Conservation (phyloP, 2,329 filamentous ascomycete genomes). For the Cercospora zeina region DNA sequence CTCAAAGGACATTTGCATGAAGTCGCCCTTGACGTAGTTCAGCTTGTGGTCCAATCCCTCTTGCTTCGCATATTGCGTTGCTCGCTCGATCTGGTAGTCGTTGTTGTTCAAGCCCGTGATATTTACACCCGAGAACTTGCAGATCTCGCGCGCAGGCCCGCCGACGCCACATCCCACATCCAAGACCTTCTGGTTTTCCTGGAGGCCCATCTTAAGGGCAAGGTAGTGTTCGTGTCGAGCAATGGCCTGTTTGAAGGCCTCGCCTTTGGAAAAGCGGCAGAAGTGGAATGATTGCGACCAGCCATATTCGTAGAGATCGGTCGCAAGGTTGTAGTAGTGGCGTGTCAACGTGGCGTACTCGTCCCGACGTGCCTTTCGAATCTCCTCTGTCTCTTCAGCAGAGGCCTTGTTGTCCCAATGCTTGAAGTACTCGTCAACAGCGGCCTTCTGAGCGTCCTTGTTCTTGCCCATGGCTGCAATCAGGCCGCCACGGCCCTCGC, state of each 20-base stretch:
- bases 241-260: constrained; percentile 87
- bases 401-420: constrained; percentile 87
- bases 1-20: constrained; percentile 98
- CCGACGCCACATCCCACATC: constrained; percentile 98
- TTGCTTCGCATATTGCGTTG: constrained; percentile 78
- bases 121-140: constrained; percentile 88
- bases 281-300: constrained; percentile 98
- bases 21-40: constrained; percentile 89
- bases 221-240: constrained; percentile 98
- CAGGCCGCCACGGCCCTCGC: constrained; percentile 76
- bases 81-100: constrained; percentile 96
- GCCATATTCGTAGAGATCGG: constrained; percentile 68
- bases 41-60: constrained; percentile 79
- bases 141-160: constrained; percentile 91
- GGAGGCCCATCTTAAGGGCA: constrained; percentile 81
- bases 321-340: constrained; percentile 62
- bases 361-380: constrained; percentile 71
- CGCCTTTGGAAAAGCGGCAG: constrained; percentile 84
- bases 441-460: constrained; percentile 72
- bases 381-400: constrained; percentile 77
- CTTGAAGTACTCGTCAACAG: constrained; percentile 91
- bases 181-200: constrained; percentile 82
- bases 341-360: constrained; percentile 92
- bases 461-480: constrained; percentile 85
- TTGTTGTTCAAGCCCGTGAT: constrained; percentile 97